Base-by-base conservation (phyloP, 352 stramenopile genomes). In the Pelagophyceae sp. region DNA sequence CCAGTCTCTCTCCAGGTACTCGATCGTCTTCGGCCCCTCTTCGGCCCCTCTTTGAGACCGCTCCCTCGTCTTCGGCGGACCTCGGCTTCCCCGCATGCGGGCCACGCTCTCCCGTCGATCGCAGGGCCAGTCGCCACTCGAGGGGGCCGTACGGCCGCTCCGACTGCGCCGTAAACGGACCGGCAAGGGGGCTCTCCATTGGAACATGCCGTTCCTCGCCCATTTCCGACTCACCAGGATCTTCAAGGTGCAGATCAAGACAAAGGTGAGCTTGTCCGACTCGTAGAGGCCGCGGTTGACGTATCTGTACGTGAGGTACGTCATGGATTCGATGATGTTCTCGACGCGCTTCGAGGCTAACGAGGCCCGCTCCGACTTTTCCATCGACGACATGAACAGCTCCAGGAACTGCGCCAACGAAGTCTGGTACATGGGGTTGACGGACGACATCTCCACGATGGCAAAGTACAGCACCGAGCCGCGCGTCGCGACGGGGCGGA, bases 401-500 rank as follows among this genome's bases (percentile, higher is more conserved):
- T 92, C 88, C 45, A 98, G 80, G 83, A 99, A 99, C 86, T 99
- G 95, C 77, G 94, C 94, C 51, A 99, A 83, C 17, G 93, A 98
- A 40, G 95, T 98, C 87, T 99, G 95, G 87, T 99, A 99, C 95
- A 99, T 99, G 78, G 93, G 96, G 83, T 99, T 99, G 64, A 99
- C 95, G 64, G 96, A 80, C 72, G 91, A 97, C 76, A 97, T 97
- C 83, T 99, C 95, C 33, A 98, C 95, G 77, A 99, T 96, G 1
- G 92, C 96, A 81, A 99, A 99, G 79, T 99, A 99, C 0, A 99
- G 84, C 31, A 98, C 93, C 11, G 93, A 97, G 76, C 94, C 96
- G 38, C 96, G 89, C 19, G 92, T 98, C n/a, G 96, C 95, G 6
- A 98, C 95, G 0, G 95, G 93, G 29, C 95, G 90, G 87, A 98